Base-by-base conservation (phyloP, 1,139 yeast genomes). In the Sugiyamaella castrensis region DNA sequence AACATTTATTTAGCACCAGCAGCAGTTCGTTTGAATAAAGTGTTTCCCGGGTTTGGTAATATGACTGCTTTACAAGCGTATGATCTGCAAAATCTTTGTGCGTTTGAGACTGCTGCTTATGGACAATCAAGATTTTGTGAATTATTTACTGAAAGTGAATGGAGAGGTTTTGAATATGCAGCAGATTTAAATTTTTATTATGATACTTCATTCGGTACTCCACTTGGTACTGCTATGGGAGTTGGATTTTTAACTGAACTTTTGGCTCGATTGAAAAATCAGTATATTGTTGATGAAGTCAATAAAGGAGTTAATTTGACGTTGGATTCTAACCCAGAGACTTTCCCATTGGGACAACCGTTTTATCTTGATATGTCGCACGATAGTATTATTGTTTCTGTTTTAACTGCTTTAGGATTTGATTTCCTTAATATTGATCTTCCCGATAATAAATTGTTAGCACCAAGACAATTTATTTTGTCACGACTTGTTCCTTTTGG, bases 41-140 rank as follows among this genome's bases (percentile, higher is more conserved):
- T 68, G 30, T 68, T 79, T 43, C 76, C 79, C 0, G 79, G 73
- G 2, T 61, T 66, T 57, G 63, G 58, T 19, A 57, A 64, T 52
- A 53, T 76, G 48, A 67, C 72, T 1, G 59, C 72, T 4, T 48
- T 52, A 31, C 79, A 76, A 50, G 72, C 68, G 12, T 64, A 61
- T 47, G 65, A 64, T 28, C 54, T 75, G 57, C 79, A 76, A 60
- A 67, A 68, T 43, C 58, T 75, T 56, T 76, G 81, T 59, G 75
- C 76, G 8, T 76, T 71, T 57, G 81, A 76, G 56, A 68, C 76
- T 36, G 77, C 76, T 31, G 75, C 76, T 8, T 71, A 65, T 52
- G 80, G 79, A n/a, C 58, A 63, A 34, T 74, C 79, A 29, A 69
- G 70, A 19, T 74, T 76, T 58, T 76, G 81, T 59, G 70, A 67